Conservation (phyloP, 2,329 filamentous ascomycete species). For the Chrysoporthe deuterocubensis region DNA sequence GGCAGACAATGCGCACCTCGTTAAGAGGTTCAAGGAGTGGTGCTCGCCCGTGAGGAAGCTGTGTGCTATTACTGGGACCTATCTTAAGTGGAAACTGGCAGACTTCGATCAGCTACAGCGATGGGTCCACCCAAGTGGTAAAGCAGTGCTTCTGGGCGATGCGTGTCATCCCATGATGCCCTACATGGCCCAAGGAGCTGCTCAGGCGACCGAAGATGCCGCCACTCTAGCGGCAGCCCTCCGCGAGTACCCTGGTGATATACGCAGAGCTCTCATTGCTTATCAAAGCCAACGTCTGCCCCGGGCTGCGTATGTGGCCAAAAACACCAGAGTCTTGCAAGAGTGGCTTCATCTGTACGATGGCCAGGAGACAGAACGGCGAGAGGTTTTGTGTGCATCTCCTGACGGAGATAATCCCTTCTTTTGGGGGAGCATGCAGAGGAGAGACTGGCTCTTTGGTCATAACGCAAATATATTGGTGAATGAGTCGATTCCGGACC, state of each 20-base stretch:
- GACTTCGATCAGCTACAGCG: slow-evolving; percentile 44
- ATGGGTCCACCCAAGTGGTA: slow-evolving; percentile 47
- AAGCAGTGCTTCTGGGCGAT: slow-evolving; percentile 48
- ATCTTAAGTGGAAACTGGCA: slow-evolving; percentile 52
- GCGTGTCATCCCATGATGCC: slow-evolving; percentile 52
- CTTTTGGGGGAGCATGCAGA: slow-evolving; percentile 35
- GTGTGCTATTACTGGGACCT: slow-evolving; percentile 41
- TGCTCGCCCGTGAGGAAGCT: slow-evolving; percentile 42
- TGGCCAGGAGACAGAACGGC: slow-evolving; percentile 30
- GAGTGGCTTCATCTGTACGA: slow-evolving; percentile 34
- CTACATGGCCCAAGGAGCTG: slow-evolving; percentile 52
- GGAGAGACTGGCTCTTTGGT: slow-evolving; percentile 41
- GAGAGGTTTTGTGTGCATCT: slow-evolving; percentile 29
- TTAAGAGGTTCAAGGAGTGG: slow-evolving; percentile 41
- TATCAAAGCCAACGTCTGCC: slow-evolving; percentile 31
- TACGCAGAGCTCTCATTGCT: slow-evolving; percentile 16
- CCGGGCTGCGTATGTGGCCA: slow-evolving; percentile 30
- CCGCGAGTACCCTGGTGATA: slow-evolving; percentile 14
- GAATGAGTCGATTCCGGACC: not conserved
- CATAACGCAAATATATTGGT: slow-evolving; percentile 30
- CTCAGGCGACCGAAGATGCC: slow-evolving; percentile 50
- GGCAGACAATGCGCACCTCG: slow-evolving; percentile 41
- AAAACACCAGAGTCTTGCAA: slow-evolving; percentile 32
- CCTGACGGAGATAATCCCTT: slow-evolving; percentile 31
- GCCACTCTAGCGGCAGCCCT: slow-evolving; percentile 36